phyloP scores from a whole-genome alignment of 2,329 filamentous ascomycete species.

The Diplodia intermedia region DNA sequence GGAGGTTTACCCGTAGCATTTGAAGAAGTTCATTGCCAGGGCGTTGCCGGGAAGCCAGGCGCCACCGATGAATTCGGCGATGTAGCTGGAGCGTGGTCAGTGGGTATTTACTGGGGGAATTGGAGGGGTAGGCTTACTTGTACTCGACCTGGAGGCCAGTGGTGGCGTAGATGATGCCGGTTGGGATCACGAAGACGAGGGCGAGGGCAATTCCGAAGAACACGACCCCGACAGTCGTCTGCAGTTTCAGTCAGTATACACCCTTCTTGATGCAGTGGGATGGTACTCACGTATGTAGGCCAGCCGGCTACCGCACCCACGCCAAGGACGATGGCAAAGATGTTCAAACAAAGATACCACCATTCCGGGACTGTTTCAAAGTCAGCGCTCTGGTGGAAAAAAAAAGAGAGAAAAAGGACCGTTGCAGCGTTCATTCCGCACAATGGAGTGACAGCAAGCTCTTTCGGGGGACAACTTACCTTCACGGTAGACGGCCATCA shows the following conservation, averaged over 20 bases:
- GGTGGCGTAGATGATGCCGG: conserved; percentile 62
- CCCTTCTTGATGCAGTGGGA: not conserved
- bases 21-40: conserved; percentile 34
- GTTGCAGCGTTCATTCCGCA: too few relatives aligned
- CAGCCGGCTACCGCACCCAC: conserved; percentile 57
- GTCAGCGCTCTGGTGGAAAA: not conserved
- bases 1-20: conserved; percentile 34
- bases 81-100: conserved; percentile 49
- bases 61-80: conserved; percentile 53
- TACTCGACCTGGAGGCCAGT: conserved; percentile 61
- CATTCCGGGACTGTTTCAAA: conserved; percentile 40
- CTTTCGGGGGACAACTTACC: not conserved
- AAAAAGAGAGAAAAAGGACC: too few relatives aligned
- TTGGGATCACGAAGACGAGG: conserved; percentile 60
- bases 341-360: conserved; percentile 60
- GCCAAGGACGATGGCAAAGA: conserved; percentile 55
- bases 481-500: conserved; percentile 44
- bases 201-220: conserved; percentile 60
- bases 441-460: not conserved
- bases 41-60: conserved; percentile 34
- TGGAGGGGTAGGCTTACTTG: not conserved
- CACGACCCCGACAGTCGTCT: conserved; percentile 58
- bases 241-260: not conserved
- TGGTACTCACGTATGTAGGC: conserved; percentile 52
- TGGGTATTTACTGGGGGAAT: too few relatives aligned